Base-by-base conservation (phyloP, 2,329 filamentous ascomycete genomes). In the Penicillium digitatum region DNA sequence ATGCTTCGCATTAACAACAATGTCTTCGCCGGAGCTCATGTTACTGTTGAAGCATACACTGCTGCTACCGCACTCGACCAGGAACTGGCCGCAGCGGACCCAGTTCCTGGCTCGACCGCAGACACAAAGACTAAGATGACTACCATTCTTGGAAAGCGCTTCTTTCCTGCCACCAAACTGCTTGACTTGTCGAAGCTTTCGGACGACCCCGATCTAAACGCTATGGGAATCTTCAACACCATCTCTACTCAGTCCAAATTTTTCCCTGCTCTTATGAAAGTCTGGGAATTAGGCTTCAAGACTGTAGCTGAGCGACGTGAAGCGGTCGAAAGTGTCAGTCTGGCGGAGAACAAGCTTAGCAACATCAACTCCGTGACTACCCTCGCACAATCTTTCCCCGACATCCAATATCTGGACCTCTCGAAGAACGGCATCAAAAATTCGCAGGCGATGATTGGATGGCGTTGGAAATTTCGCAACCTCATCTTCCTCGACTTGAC, bases 201-300 rank as follows among this genome's bases (percentile, higher is more conserved):
- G 31, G 78, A 82, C 45, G 93, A 97, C 65, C 76, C 84, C 2
- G 83, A 86, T 55, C 81, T 97, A 5, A 79, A 85, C 51, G 79
- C 82, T 39, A 85, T 91, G 73, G 89, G 89, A 35, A 88, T 93
- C 66, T 91, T 95, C 69, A 82, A 85, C 58, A 84, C 78, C 56
- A 83, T 82, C 55, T 84, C 87, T 3, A 86, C 86, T 1, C 85
- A 88, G 43, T 83, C 88, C 60, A 99, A 96, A 72, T 89, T 96
- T 59, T 96, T 97, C 75, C 89, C 89, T 49, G 93, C 89, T 1
- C 80, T 97, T 58, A 95, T 97, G 89, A 85, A 84, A 56, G 86
- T 96, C 44, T 91, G 89, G 70, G 86, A 95, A 50, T 78, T 84
- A 57, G 82, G 87, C 18, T 95, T 96, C 76, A 86, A 87, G 62